Conservation (phyloP, 352 stramenopile species). For the Thraustochytrium striatum region DNA sequence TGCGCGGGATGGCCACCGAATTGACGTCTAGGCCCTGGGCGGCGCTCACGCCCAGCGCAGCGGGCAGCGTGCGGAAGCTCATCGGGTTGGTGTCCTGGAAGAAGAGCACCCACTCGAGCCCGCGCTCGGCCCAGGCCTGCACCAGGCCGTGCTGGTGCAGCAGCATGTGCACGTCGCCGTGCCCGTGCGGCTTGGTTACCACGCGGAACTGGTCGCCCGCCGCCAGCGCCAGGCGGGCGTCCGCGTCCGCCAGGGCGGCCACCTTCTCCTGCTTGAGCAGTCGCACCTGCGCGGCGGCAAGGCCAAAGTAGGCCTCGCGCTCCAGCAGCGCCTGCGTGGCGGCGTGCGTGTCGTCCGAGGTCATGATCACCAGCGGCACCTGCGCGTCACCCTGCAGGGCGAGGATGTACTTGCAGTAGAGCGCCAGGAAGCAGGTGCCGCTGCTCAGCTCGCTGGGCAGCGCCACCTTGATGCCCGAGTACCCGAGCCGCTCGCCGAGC, state of each 20-base stretch:
- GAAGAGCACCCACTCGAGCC: slow-evolving; percentile 84
- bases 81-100: slow-evolving; percentile 72
- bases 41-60: slow-evolving; percentile 51
- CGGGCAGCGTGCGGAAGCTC: slow-evolving; percentile 51
- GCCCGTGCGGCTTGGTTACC: slow-evolving; percentile 94
- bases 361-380: slow-evolving; percentile 95
- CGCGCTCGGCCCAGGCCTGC: slow-evolving; percentile 63
- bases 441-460: slow-evolving; percentile 86
- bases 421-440: slow-evolving; percentile 80
- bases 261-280: slow-evolving; percentile 98
- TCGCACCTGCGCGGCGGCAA: slow-evolving; percentile 78
- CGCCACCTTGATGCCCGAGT: slow-evolving; percentile 91
- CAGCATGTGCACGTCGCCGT: slow-evolving; percentile 95
- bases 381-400: slow-evolving; percentile 66
- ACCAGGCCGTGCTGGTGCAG: slow-evolving; percentile 74
- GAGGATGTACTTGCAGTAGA: slow-evolving; percentile 88
- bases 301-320: slow-evolving; percentile 85
- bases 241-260: slow-evolving; percentile 70
- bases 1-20: slow-evolving; percentile 52
- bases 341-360: slow-evolving; percentile 88
- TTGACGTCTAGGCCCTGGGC: slow-evolving; percentile 44
- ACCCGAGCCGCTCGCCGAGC: slow-evolving; percentile 92
- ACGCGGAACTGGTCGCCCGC: slow-evolving; percentile 62
- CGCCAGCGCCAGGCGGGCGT: slow-evolving; percentile 71
- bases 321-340: slow-evolving; percentile 78